phyloP scores from a whole-genome alignment of 192 early-diverging fungal species.

The Umbelopsis vinacea region DNA sequence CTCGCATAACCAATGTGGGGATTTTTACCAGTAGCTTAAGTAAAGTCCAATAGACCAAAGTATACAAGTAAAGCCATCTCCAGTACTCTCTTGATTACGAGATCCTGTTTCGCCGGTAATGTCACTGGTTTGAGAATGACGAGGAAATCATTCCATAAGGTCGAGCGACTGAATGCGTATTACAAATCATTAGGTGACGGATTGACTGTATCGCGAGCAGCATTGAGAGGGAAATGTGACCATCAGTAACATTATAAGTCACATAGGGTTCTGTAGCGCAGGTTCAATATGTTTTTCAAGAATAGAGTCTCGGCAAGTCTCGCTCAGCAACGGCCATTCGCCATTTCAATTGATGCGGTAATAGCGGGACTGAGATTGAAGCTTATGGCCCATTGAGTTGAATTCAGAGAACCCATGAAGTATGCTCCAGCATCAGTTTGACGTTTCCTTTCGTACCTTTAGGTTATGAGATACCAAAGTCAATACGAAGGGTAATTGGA shows the following conservation, averaged over 20 bases:
- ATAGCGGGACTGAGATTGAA: slow-evolving; percentile 27
- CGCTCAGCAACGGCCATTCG: slow-evolving; percentile 13
- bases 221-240: slow-evolving; percentile 25
- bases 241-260: slow-evolving; percentile 38
- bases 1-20: slow-evolving; percentile 47
- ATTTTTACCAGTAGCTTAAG: slow-evolving; percentile 38
- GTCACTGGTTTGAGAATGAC: slow-evolving; percentile 62
- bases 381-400: slow-evolving; percentile 29
- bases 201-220: slow-evolving; percentile 59
- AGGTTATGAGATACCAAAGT: not conserved
- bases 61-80: slow-evolving; percentile 52
- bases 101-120: slow-evolving; percentile 23
- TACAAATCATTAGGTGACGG: slow-evolving; percentile 43
- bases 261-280: slow-evolving; percentile 48
- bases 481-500: not conserved
- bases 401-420: slow-evolving; percentile 42
- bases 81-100: slow-evolving; percentile 56
- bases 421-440: slow-evolving; percentile 46
- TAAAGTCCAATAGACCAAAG: slow-evolving; percentile 52
- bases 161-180: slow-evolving; percentile 54
- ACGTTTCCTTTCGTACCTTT: slow-evolving; percentile 43
- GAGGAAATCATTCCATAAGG: slow-evolving; percentile 55
- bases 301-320: slow-evolving; percentile 37
- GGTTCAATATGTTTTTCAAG: slow-evolving; percentile 49
- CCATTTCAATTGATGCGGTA: slow-evolving; percentile 50